Evolutionary conservation across 768 basidiomycete genomes (phyloP).

Genomic region (Boletellus emodensis): DNA sequence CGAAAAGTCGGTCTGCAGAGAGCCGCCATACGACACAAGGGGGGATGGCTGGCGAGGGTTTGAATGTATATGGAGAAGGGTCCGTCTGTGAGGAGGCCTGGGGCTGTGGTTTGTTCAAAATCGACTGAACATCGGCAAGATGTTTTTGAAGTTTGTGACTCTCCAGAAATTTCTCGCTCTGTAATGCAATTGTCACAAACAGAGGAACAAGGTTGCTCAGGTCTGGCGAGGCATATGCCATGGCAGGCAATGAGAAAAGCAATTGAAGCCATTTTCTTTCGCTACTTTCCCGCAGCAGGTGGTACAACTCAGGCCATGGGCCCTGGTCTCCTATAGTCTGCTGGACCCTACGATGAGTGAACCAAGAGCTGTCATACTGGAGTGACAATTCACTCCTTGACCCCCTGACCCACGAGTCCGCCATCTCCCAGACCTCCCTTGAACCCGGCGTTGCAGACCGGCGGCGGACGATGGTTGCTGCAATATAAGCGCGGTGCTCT

Average conservation of each 20-base stretch:
- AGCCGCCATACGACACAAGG: not conserved
- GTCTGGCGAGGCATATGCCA: slow-evolving; percentile 19
- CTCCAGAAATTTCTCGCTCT: slow-evolving; percentile 2
- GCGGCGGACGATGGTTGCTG: slow-evolving; percentile 7
- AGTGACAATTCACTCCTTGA: slow-evolving; percentile 7
- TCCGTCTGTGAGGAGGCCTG: too few relatives aligned
- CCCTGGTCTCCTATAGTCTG: too few relatives aligned
- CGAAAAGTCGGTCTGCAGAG: not conserved
- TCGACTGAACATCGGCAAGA: not conserved
- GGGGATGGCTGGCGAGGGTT: not conserved
- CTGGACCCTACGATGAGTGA: slow-evolving; percentile 1
- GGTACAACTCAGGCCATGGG: slow-evolving; percentile 28
- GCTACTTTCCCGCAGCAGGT: slow-evolving; percentile 18
- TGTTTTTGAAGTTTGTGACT: slow-evolving; percentile 8
- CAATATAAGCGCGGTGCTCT: slow-evolving; percentile 18
- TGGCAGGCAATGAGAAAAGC: slow-evolving; percentile 31
- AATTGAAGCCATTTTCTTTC: slow-evolving; percentile 17
- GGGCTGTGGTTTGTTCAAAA: not conserved
- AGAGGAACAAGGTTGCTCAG: slow-evolving; percentile 17
- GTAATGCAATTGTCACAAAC: slow-evolving; percentile 26
- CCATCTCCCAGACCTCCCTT: slow-evolving; percentile 2
- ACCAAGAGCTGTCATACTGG: slow-evolving; percentile 29
- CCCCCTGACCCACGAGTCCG: slow-evolving; percentile 13
- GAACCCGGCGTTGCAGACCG: not conserved
- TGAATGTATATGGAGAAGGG: not conserved